Evolutionary conservation across 1,139 yeast genomes (phyloP).

Genomic region (Blastobotrys proliferans): DNA sequence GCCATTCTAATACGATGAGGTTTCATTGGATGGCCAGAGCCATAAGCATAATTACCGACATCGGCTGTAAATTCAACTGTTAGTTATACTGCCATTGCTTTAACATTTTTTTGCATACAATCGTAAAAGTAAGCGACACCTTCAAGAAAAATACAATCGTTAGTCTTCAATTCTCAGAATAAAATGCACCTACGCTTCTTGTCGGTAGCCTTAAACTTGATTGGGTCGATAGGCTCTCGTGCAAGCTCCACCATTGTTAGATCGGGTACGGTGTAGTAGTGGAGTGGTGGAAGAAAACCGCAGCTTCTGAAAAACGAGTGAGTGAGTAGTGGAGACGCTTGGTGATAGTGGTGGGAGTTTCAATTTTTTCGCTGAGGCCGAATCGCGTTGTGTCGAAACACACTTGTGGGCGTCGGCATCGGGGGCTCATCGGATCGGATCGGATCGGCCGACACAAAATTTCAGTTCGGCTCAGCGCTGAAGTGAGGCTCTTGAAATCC

Average conservation of each 20-base stretch:
- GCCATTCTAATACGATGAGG: conserved; percentile 99
- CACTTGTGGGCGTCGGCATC: too few relatives aligned
- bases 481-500: too few relatives aligned
- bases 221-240: conserved; percentile 50
- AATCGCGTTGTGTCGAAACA: too few relatives aligned
- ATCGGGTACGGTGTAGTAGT: not conserved
- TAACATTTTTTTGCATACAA: conserved; percentile 22
- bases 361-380: too few relatives aligned
- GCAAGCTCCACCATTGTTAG: conserved; percentile 11
- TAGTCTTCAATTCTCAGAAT: conserved; percentile 7
- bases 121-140: conserved; percentile 65
- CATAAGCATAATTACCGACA: conserved; percentile 96
- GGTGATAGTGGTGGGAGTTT: too few relatives aligned
- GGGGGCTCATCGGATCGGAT: too few relatives aligned
- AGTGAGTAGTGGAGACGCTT: too few relatives aligned
- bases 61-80: conserved; percentile 58
- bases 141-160: conserved; percentile 19
- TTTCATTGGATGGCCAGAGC: conserved; percentile 98
- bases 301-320: too few relatives aligned
- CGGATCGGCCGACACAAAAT: too few relatives aligned
- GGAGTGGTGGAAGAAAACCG: not conserved
- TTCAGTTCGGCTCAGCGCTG: too few relatives aligned
- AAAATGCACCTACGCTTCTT: conserved; percentile 52
- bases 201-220: conserved; percentile 52
- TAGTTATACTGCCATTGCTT: conserved; percentile 2